A percentile compares a stretch with the other conserved stretches of the same genome.
phyloP scores from a whole-genome alignment of 2,329 filamentous ascomycete species.

The Fusarium algeriense region DNA sequence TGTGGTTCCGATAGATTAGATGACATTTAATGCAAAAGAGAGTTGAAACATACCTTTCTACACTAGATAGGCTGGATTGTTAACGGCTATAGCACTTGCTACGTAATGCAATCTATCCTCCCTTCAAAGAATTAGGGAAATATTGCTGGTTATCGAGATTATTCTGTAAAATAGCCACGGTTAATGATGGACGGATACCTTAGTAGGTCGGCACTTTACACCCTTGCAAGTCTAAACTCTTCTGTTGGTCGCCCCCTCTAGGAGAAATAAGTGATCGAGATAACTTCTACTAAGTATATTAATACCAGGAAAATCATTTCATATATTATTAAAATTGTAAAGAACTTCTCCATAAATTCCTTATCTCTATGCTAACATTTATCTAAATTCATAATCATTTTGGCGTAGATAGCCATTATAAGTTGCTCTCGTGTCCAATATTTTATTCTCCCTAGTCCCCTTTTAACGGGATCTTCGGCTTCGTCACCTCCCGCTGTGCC shows the following conservation, averaged over 20 bases:
- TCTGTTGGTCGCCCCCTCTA: constrained; percentile 23
- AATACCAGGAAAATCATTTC: no score
- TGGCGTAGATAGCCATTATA: no score
- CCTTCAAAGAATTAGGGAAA: background rate
- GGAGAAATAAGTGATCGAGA: no score
- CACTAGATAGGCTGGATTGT: background rate
- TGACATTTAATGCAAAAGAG: background rate
- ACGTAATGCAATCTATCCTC: background rate
- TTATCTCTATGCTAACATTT: no score
- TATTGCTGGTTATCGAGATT: background rate
- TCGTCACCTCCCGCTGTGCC: constrained; percentile 28
- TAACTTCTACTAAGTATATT: no score
- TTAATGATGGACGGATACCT: background rate
- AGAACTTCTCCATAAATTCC: no score
- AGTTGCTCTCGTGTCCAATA: no score
- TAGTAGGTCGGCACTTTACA: constrained; percentile 20
- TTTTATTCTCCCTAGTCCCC: background rate
- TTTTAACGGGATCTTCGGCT: constrained; percentile 41
- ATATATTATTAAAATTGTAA: no score
- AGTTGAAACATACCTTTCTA: background rate
- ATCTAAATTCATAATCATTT: no score
- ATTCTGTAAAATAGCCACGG: background rate
- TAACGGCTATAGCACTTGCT: background rate
- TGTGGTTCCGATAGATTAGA: background rate
- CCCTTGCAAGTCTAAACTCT: constrained; percentile 24